phyloP scores from a whole-genome alignment of 371 early-diverging fungal genomes.

The Mortierella sp. region DNA sequence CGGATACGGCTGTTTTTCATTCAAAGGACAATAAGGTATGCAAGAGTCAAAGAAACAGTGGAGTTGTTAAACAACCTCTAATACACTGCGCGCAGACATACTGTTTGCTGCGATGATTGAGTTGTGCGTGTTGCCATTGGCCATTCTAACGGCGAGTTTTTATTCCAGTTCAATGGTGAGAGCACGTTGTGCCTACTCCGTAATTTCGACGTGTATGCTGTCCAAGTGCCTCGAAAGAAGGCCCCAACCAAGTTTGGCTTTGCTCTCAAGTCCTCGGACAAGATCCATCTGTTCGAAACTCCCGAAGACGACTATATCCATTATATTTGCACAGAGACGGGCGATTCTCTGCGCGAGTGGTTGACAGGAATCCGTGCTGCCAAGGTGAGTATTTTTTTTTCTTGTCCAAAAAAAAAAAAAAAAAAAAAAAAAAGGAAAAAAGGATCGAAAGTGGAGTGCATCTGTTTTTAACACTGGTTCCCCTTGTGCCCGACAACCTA shows the following conservation, averaged over 20 bases:
- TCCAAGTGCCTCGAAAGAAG: constrained; percentile 65
- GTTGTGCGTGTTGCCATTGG: not conserved
- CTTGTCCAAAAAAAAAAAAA: not conserved
- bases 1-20: constrained; percentile 74
- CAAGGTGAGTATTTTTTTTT: constrained; percentile 62
- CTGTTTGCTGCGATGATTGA: too few relatives aligned
- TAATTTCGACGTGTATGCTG: constrained; percentile 85
- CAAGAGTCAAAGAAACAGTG: too few relatives aligned
- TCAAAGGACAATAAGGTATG: constrained; percentile 76
- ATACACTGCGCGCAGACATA: too few relatives aligned
- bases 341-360: constrained; percentile 85
- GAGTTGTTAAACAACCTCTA: too few relatives aligned
- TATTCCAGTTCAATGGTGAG: constrained; percentile 58
- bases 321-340: constrained; percentile 79
- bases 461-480: not conserved
- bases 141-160: not conserved
- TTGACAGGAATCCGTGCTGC: constrained; percentile 81
- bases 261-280: constrained; percentile 85
- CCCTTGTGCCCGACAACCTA: not conserved
- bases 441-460: not conserved
- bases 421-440: not conserved
- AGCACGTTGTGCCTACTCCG: constrained; percentile 74
- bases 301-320: constrained; percentile 85
- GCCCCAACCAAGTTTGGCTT: constrained; percentile 86
- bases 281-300: constrained; percentile 80